Base-by-base conservation (phyloP, 768 basidiomycete species). In the Sporobolomyces pararoseus region DNA sequence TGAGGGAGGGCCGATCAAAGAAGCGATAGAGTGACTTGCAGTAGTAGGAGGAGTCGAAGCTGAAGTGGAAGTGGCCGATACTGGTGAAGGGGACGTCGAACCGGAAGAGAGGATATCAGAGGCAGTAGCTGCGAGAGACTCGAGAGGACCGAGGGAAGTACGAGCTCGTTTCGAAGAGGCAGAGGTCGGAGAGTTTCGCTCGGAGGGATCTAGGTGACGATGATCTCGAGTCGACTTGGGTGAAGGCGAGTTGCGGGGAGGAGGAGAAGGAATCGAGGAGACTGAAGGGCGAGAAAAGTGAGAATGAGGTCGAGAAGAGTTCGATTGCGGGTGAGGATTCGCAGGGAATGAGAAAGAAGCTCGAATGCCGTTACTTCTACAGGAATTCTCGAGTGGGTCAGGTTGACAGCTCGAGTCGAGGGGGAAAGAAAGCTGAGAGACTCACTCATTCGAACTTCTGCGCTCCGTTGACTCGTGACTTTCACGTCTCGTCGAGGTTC, bases 51-150 rank as follows among this genome's bases (percentile, higher is more conserved):
- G 12, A 0, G 62, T 16, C 12, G 34, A 25, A 31, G 21, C 0
- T 17, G 51, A 27, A 14, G 21, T 16, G 2, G 53, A 57, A 10
- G 57, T 29, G 32, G 35, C 21, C 5, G 57, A 59, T 6, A 32
- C 13, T 31, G 42, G 31, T 13, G 58, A 7, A 17, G 57, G 0
- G 2, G 58, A 46, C 27, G 50, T 1, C 34, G 47, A 32, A 17
- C 16, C 35, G 39, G 39, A 42, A 42, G 39, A 16, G 51, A 63
- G 10, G 54, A 47, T 13, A n/a, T 57, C 23, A 2, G 53, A n/a
- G 0, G 69, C 69, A 5, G 69, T 66, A 0, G 52, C 25, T 0
- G 64, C 69, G 59, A 70, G 69, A 17, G 69, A 70, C 0, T 70
- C 64, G 53, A 70, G 64, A 0, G 69, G 42, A 0, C 59, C 50